These are phyloP conservation scores for Trichoderma hamatum DNA, from an alignment of 2,329 filamentous ascomycete species.

Conservation along the genomic window DNA sequence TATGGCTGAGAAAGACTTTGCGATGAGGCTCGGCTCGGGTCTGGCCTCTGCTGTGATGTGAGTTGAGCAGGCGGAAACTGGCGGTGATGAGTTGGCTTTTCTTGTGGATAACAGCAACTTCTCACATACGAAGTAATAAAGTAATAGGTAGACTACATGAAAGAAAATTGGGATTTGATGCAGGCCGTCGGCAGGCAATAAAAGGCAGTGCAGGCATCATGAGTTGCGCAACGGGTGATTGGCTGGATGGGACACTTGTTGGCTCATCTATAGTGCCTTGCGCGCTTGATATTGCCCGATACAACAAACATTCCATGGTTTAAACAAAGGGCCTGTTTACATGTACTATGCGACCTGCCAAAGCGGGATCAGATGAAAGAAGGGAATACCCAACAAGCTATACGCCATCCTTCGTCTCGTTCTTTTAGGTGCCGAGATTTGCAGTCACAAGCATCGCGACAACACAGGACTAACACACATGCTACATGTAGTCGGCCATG, in stretches of 20 bases:
- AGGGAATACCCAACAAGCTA: background rate
- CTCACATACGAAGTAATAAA: background rate
- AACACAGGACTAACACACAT: background rate
- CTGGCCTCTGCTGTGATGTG: background rate
- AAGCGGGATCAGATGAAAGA: background rate
- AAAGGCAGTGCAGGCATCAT: background rate
- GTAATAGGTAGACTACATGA: background rate
- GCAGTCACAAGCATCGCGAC: background rate
- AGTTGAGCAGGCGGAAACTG: background rate
- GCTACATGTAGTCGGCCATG: background rate
- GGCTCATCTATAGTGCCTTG: background rate
- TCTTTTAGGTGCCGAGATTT: background rate
- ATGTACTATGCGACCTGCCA: background rate
- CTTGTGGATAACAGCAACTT: background rate
- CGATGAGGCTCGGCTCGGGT: background rate
- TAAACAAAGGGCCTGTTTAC: background rate
- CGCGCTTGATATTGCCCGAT: constrained; percentile 1
- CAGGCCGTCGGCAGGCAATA: background rate
- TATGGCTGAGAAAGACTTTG: background rate
- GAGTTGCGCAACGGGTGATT: background rate
- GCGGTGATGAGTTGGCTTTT: background rate
- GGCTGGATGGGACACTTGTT: background rate
- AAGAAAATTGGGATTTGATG: background rate
- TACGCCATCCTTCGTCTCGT: no score
- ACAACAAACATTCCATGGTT: background rate